Conservation (phyloP, 2,329 filamentous ascomycete species). For the Aspergillus latus region DNA sequence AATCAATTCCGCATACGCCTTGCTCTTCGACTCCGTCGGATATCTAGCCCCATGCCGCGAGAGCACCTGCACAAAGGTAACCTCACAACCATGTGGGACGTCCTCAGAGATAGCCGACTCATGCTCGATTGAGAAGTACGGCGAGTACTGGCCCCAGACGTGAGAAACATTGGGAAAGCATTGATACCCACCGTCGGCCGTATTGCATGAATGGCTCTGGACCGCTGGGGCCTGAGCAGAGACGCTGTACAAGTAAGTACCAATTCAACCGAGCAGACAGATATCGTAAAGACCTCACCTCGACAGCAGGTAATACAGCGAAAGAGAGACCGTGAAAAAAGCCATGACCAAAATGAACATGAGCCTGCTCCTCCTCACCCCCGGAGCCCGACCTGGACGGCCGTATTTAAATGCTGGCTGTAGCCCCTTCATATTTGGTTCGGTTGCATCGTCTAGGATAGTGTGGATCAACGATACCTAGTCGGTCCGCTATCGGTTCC, state of each 20-base stretch:
- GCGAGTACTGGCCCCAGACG: constrained; percentile 84
- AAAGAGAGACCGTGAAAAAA: constrained; percentile 13
- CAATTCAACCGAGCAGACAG: background rate
- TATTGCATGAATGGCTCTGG: constrained; percentile 49
- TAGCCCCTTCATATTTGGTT: constrained; percentile 19
- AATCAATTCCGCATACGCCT: constrained; percentile 63
- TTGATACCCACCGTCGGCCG: constrained; percentile 58
- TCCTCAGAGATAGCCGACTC: constrained; percentile 62
- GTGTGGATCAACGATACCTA: background rate
- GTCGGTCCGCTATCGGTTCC: background rate
- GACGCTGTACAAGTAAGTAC: constrained; percentile 8
- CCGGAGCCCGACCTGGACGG: background rate
- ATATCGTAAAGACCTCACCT: constrained; percentile 10
- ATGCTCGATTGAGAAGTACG: constrained; percentile 67
- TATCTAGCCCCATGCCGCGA: constrained; percentile 83
- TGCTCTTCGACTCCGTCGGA: constrained; percentile 69
- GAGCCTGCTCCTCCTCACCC: constrained; percentile 1
- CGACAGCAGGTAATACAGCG: constrained; percentile 15
- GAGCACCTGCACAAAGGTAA: constrained; percentile 78
- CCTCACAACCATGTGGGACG: constrained; percentile 65
- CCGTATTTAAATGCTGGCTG: constrained; percentile 13
- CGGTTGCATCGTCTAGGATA: constrained; percentile 1
- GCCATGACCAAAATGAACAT: constrained; percentile 15
- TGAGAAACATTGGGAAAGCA: constrained; percentile 64
- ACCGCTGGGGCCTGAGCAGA: constrained; percentile 4